phyloP scores from a whole-genome alignment of 345 rosid species.

The Sisymbrium irio region DNA sequence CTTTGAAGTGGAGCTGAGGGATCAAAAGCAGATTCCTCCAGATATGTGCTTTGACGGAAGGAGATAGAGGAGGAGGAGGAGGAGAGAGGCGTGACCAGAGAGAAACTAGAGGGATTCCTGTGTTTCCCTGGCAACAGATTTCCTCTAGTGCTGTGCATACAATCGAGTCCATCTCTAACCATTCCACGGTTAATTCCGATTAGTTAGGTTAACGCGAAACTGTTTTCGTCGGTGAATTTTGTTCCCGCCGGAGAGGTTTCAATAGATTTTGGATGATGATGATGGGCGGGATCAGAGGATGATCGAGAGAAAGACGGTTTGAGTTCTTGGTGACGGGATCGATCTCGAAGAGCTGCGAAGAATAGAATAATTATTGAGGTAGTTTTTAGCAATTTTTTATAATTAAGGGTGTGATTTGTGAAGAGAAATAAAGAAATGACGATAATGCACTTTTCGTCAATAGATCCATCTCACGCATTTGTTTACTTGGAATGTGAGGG shows the following conservation, averaged over 20 bases:
- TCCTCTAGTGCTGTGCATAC: constrained; percentile 59
- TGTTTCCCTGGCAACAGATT: constrained; percentile 52
- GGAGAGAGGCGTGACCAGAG: constrained; percentile 46
- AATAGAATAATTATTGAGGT: not conserved
- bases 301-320: not conserved
- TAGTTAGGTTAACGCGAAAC: constrained; percentile 6
- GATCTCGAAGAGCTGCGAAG: constrained; percentile 14
- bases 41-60: constrained; percentile 42
- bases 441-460: not conserved
- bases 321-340: constrained; percentile 37
- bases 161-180: constrained; percentile 48
- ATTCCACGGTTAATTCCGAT: not conserved
- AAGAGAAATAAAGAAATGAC: not conserved
- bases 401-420: not conserved
- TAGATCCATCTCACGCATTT: no score
- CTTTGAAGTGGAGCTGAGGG: constrained; percentile 53
- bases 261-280: not conserved
- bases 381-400: not conserved
- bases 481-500: no score
- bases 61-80: constrained; percentile 12
- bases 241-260: not conserved
- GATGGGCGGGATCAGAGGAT: not conserved
- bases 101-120: constrained; percentile 44
- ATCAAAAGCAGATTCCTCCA: constrained; percentile 55
- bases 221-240: not conserved